These are phyloP conservation scores for Hemerocallis citrina DNA, from an alignment of 106 monocot species.

Conservation along the genomic window DNA sequence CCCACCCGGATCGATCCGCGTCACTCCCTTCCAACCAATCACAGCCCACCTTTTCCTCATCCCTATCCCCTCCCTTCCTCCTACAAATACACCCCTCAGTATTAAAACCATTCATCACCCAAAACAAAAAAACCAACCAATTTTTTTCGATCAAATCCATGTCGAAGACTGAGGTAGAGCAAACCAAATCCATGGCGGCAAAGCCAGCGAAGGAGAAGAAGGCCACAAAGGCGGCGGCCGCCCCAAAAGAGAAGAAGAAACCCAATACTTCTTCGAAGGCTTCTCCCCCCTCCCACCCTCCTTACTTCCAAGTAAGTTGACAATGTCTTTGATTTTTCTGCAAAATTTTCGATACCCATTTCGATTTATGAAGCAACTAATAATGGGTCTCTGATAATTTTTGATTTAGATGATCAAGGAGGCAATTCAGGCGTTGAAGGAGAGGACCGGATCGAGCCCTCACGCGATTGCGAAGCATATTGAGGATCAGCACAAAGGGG, in stretches of 20 bases:
- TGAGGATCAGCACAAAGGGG: conserved; percentile 48
- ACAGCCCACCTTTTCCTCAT: too few species aligned
- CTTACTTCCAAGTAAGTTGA: conserved; percentile 35
- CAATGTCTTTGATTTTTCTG: background rate
- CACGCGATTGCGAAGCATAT: conserved; percentile 56
- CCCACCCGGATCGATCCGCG: too few species aligned
- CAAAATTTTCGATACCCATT: background rate
- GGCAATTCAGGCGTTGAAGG: conserved; percentile 40
- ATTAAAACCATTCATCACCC: too few species aligned
- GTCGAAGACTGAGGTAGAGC: too few species aligned
- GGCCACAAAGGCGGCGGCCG: background rate
- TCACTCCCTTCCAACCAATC: too few species aligned
- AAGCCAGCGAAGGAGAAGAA: background rate
- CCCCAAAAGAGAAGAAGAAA: conserved; percentile 9
- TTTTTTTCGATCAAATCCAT: too few species aligned
- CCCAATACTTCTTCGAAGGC: too few species aligned
- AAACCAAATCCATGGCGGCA: too few species aligned
- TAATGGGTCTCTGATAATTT: background rate
- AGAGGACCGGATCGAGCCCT: conserved; percentile 48
- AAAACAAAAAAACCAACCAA: too few species aligned
- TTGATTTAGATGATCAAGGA: conserved; percentile 52
- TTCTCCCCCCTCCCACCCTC: conserved; percentile 24
- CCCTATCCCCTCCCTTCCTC: too few species aligned
- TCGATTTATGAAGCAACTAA: background rate
- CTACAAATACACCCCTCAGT: too few species aligned